Evolutionary conservation across 2,329 filamentous ascomycete species (phyloP).

Genomic region (Ceratocystiopsis brevicomis): DNA sequence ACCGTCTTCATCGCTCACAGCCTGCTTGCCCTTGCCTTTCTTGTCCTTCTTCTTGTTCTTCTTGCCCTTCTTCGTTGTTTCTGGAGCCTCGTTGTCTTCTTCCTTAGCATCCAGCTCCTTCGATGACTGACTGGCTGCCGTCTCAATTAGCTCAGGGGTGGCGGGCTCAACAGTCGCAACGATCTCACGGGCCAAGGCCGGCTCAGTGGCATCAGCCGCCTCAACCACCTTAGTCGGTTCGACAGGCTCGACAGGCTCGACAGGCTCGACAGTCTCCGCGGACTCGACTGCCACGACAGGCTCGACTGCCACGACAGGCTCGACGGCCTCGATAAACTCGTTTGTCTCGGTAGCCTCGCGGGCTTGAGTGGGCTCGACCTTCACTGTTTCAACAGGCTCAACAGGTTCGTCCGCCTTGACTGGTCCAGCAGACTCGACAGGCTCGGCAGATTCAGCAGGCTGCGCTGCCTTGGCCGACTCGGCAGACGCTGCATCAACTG

Average conservation of each 20-base stretch:
- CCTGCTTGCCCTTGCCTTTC: neutral
- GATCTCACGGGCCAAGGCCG: no score
- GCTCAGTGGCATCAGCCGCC: no score
- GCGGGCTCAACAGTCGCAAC: no score
- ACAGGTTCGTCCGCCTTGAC: neutral
- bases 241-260: neutral
- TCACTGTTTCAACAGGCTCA: neutral
- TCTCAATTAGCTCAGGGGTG: no score
- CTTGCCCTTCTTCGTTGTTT: neutral
- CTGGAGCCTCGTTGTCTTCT: neutral
- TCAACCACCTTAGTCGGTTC: neutral
- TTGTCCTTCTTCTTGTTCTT: constrained; percentile 1
- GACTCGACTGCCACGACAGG: constrained; percentile 1
- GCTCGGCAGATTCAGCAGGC: no score
- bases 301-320: no score
- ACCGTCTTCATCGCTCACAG: no score
- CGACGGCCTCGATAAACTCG: no score
- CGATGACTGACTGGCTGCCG: no score
- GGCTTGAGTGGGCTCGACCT: constrained; percentile 6
- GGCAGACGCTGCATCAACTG: constrained; percentile 6
- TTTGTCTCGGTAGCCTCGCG: no score
- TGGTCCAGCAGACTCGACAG: constrained; percentile 2
- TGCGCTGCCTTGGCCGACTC: neutral
- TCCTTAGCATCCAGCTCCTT: no score
- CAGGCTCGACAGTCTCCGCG: constrained; percentile 2